Conservation (phyloP, 352 stramenopile species). For the Lagenidium giganteum region DNA sequence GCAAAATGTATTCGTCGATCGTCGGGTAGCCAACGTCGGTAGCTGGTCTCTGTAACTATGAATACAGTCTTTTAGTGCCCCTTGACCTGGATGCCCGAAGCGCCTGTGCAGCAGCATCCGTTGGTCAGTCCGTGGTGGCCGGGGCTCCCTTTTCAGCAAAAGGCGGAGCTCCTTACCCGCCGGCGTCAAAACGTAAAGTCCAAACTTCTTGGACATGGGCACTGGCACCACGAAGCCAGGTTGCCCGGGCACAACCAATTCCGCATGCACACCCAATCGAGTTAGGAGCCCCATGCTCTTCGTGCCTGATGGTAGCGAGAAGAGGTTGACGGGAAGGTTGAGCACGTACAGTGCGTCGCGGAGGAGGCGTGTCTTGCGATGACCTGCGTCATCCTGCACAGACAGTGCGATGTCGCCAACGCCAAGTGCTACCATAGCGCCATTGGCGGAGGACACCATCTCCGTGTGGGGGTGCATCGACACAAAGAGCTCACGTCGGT, state of each 20-base stretch:
- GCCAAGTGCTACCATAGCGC: too few relatives aligned
- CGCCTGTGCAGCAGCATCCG: constrained; percentile 9
- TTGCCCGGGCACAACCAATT: constrained; percentile 6
- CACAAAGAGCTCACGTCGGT: not conserved
- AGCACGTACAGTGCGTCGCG: constrained; percentile 3
- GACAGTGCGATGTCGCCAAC: not conserved
- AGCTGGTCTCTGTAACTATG: too few relatives aligned
- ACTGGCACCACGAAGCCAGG: constrained; percentile 2
- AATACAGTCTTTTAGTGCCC: constrained; percentile 10
- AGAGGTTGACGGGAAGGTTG: constrained; percentile 6
- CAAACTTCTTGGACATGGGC: constrained; percentile 3
- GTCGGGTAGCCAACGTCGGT: too few relatives aligned
- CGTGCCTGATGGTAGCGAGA: constrained; percentile 2
- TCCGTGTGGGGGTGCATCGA: not conserved
- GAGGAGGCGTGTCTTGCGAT: not conserved
- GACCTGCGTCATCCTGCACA: not conserved
- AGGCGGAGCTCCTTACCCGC: constrained; percentile 9
- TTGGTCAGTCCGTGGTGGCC: constrained; percentile 5
- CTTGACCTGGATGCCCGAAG: constrained; percentile 7
- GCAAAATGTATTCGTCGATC: too few relatives aligned
- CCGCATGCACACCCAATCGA: constrained; percentile 5
- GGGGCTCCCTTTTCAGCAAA: too few relatives aligned
- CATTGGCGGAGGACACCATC: constrained; percentile 3
- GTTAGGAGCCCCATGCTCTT: not conserved
- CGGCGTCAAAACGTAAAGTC: constrained; percentile 6